phyloP scores from a whole-genome alignment of 805 yeast genomes.

The Candida qinlingensis region DNA sequence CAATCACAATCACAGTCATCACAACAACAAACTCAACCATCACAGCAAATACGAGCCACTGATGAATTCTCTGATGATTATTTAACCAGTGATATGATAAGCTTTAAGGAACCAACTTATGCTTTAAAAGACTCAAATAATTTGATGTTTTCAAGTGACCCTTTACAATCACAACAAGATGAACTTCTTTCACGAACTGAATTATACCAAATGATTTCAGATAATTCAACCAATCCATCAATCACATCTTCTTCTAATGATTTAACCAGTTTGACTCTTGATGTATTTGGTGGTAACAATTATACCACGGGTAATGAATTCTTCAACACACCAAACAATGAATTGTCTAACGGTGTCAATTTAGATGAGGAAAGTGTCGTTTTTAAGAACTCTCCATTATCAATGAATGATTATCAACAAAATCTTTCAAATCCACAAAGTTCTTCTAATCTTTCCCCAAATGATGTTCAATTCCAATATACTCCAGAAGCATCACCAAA shows the following conservation, averaged over 20 bases:
- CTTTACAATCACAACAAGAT: not conserved
- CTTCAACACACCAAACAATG: no score
- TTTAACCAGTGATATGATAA: no score
- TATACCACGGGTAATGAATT: not conserved
- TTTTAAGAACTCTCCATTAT: not conserved
- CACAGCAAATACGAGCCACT: not conserved
- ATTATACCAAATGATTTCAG: not conserved
- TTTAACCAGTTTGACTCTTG: not conserved
- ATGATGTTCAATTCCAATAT: not conserved
- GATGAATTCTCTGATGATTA: not conserved
- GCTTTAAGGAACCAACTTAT: not conserved
- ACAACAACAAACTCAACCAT: not conserved
- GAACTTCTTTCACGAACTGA: not conserved
- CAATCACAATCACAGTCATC: not conserved
- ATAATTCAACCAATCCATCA: not conserved
- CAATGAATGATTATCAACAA: not conserved
- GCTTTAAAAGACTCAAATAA: not conserved
- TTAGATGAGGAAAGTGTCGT: not conserved
- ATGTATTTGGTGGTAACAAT: not conserved
- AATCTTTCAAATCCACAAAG: not conserved
- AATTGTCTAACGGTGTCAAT: no score
- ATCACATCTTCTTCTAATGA: not conserved
- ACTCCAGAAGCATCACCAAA: slow-evolving; percentile 2
- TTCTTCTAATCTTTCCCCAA: not conserved
- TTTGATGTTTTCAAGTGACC: not conserved